Percentiles rank a stretch among this genome's conserved stretches.
Evolutionary conservation across 495 filamentous ascomycete genomes (phyloP).

Genomic region (Hypoxylon cercidicola): DNA sequence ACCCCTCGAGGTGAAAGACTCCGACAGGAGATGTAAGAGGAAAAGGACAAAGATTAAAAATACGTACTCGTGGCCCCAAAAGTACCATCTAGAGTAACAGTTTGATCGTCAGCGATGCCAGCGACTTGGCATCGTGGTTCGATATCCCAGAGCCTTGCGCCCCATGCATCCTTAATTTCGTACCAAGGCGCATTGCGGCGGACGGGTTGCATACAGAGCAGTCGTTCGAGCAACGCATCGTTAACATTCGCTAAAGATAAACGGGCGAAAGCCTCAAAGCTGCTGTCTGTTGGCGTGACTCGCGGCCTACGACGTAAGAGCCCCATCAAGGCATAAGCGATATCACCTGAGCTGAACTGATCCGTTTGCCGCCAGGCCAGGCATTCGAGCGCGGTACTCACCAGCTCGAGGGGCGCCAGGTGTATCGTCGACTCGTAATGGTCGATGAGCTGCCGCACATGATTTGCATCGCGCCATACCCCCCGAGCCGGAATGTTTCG

Average conservation of each 20-base stretch:
- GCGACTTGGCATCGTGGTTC: constrained; percentile 33
- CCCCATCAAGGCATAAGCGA: constrained; percentile 59
- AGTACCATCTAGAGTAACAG: no score
- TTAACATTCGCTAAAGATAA: constrained; percentile 43
- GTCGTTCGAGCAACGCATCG: constrained; percentile 29
- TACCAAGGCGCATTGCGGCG: constrained; percentile 18
- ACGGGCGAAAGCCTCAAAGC: constrained; percentile 59
- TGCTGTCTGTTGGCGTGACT: constrained; percentile 46
- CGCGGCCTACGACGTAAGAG: constrained; percentile 51
- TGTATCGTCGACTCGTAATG: constrained; percentile 31
- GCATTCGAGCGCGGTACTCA: constrained; percentile 25
- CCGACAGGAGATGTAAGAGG: no score
- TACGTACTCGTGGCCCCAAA: no score
- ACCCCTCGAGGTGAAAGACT: no score
- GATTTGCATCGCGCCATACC: constrained; percentile 7
- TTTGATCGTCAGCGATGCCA: no score
- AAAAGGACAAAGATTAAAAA: no score
- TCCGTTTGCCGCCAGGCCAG: constrained; percentile 17
- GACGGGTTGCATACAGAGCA: constrained; percentile 33
- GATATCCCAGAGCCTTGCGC: constrained; percentile 7
- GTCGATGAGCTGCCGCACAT: constrained; percentile 32
- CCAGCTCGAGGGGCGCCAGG: constrained; percentile 39
- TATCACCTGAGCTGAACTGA: constrained; percentile 44
- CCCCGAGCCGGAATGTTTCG: constrained; percentile 10
- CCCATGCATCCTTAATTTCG: constrained; percentile 22